Evolutionary conservation across 768 basidiomycete genomes (phyloP).

Genomic region (Boletus rex-veris): DNA sequence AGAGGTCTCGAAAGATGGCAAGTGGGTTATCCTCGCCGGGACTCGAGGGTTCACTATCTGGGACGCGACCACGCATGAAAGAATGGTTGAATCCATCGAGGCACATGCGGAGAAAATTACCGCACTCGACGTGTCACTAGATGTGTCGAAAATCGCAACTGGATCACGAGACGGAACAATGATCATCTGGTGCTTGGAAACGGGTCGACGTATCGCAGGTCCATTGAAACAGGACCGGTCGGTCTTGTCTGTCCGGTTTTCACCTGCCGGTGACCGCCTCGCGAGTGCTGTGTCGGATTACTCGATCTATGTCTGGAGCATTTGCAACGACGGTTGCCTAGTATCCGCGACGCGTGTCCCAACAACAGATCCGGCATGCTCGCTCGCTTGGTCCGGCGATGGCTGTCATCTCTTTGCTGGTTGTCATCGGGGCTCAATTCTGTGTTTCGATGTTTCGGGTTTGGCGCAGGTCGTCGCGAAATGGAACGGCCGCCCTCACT

Average conservation of each 20-base stretch:
- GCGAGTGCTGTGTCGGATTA: conserved; percentile 10
- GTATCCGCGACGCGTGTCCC: neutral
- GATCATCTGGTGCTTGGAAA: conserved; percentile 20
- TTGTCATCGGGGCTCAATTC: conserved; percentile 9
- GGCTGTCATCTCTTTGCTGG: conserved; percentile 18
- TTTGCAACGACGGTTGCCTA: neutral
- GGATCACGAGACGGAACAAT: conserved; percentile 21
- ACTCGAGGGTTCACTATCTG: conserved; percentile 7
- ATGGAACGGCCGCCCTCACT: conserved; percentile 11
- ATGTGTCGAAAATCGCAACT: conserved; percentile 19
- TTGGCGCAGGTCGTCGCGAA: neutral
- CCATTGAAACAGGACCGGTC: conserved; percentile 14
- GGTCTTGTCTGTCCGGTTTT: conserved; percentile 19
- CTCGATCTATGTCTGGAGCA: conserved; percentile 9
- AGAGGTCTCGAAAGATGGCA: conserved; percentile 18
- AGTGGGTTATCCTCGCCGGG: conserved; percentile 7
- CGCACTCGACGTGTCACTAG: conserved; percentile 19
- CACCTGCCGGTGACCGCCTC: conserved; percentile 17
- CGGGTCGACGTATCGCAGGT: conserved; percentile 10
- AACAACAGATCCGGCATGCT: conserved; percentile 3
- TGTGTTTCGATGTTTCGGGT: conserved; percentile 9
- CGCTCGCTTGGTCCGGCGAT: conserved; percentile 20
- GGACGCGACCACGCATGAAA: conserved; percentile 5
- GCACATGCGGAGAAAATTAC: conserved; percentile 15
- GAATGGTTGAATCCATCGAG: conserved; percentile 4